Evolutionary conservation across 306 rosid genomes (phyloP).

Genomic region (Cucumis hystrix): DNA sequence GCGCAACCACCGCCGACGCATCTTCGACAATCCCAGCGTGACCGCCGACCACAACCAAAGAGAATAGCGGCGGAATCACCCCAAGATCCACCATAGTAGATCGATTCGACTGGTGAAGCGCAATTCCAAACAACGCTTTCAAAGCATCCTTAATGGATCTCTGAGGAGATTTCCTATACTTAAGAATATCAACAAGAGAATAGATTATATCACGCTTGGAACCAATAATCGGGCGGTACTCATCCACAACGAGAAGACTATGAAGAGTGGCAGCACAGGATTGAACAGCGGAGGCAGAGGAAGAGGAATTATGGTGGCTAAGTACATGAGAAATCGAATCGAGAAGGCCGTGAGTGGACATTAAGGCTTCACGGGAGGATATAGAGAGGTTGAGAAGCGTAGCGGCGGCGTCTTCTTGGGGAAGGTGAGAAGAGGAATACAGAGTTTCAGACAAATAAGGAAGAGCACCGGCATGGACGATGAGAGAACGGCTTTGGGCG

Average conservation of each 20-base stretch:
- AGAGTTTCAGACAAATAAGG: slow-evolving; percentile 66
- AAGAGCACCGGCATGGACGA: slow-evolving; percentile 61
- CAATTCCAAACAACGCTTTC: slow-evolving; percentile 65
- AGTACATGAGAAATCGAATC: slow-evolving; percentile 72
- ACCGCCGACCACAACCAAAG: slow-evolving; percentile 34
- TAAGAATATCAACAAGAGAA: slow-evolving; percentile 50
- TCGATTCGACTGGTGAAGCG: slow-evolving; percentile 58
- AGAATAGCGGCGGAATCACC: slow-evolving; percentile 47
- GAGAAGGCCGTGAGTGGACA: slow-evolving; percentile 76
- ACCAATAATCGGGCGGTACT: slow-evolving; percentile 60
- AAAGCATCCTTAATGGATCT: slow-evolving; percentile 75
- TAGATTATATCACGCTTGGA: slow-evolving; percentile 72
- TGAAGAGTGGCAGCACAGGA: slow-evolving; percentile 74
- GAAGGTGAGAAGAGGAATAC: slow-evolving; percentile 36
- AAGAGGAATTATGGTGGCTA: slow-evolving; percentile 26
- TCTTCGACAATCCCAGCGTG: slow-evolving; percentile 72
- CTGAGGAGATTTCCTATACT: slow-evolving; percentile 31
- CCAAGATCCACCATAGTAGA: slow-evolving; percentile 41
- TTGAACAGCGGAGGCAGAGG: slow-evolving; percentile 68
- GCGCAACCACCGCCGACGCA: slow-evolving; percentile 82
- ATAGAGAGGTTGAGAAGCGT: slow-evolving; percentile 78
- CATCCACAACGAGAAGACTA: slow-evolving; percentile 63
- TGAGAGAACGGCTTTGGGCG: slow-evolving; percentile 51
- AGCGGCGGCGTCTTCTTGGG: slow-evolving; percentile 86
- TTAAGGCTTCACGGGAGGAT: slow-evolving; percentile 36